These are phyloP conservation scores for Laetiporus sulphureus DNA, from an alignment of 1,284 basidiomycete species.

Conservation along the genomic window DNA sequence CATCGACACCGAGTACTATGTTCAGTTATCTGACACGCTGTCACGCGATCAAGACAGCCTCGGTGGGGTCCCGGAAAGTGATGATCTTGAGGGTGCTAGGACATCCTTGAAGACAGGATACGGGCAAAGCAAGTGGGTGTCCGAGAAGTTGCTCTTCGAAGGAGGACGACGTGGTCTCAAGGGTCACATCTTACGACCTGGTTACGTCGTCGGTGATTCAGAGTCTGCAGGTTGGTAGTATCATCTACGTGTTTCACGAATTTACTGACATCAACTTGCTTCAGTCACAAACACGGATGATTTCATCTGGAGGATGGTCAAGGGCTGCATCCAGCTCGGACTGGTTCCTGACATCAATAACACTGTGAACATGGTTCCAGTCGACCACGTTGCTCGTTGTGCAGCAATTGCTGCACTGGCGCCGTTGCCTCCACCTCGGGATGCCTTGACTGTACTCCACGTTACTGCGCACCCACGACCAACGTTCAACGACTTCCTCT, in stretches of 20 bases:
- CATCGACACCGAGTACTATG: slow-evolving; percentile 89
- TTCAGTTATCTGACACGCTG: slow-evolving; percentile 76
- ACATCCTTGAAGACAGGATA: slow-evolving; percentile 84
- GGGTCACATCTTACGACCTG: slow-evolving; percentile 90
- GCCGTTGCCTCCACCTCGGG: slow-evolving; percentile 35
- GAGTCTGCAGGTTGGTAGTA: slow-evolving; percentile 63
- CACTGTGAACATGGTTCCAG: slow-evolving; percentile 96
- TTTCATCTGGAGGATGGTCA: slow-evolving; percentile 97
- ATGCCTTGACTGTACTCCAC: slow-evolving; percentile 72
- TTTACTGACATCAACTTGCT: slow-evolving; percentile 10
- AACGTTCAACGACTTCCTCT: slow-evolving; percentile 88
- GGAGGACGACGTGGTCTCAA: slow-evolving; percentile 81
- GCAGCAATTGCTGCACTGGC: slow-evolving; percentile 66
- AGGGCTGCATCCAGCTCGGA: slow-evolving; percentile 95
- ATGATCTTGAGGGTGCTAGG: slow-evolving; percentile 87
- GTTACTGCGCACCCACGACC: slow-evolving; percentile 84
- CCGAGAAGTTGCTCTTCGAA: slow-evolving; percentile 90
- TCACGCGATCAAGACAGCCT: slow-evolving; percentile 36
- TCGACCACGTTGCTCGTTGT: slow-evolving; percentile 91
- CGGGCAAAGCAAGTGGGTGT: slow-evolving; percentile 98
- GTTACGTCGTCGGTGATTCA: slow-evolving; percentile 96
- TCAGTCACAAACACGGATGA: slow-evolving; percentile 98
- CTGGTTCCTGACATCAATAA: slow-evolving; percentile 98
- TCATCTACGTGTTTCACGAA: not conserved
- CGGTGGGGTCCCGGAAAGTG: slow-evolving; percentile 79